phyloP scores from a whole-genome alignment of 2,329 filamentous ascomycete genomes.

The Aureobasidium pullulans region DNA sequence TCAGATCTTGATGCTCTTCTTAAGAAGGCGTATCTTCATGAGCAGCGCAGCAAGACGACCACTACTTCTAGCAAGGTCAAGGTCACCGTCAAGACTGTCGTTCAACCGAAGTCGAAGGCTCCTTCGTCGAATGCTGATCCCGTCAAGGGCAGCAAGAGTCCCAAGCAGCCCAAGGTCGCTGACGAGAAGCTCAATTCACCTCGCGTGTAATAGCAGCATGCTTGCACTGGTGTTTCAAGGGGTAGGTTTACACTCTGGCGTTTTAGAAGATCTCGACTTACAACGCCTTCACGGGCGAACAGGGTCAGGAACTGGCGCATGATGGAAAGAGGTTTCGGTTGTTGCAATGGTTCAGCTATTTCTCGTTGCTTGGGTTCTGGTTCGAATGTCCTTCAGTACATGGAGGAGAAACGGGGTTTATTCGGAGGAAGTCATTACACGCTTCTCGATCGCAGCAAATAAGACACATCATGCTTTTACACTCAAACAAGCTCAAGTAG shows the following conservation, averaged over 20 bases:
- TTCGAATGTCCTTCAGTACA: not conserved
- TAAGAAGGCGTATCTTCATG: not conserved
- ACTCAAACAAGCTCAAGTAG: not conserved
- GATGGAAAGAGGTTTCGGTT: not conserved
- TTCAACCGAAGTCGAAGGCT: not conserved
- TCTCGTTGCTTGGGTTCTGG: not conserved
- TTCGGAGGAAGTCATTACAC: not conserved
- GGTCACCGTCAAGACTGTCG: not conserved
- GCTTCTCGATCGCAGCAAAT: not conserved
- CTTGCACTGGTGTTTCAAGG: not conserved
- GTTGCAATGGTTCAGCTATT: not conserved
- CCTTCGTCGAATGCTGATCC: not conserved
- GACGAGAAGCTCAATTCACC: not conserved
- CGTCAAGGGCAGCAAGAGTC: not conserved
- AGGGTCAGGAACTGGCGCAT: not conserved
- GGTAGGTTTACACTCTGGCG: constrained; percentile 1
- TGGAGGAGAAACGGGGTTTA: not conserved
- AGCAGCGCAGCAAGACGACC: not conserved
- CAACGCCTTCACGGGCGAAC: not conserved
- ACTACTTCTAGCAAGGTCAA: not conserved
- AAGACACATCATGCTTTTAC: not conserved
- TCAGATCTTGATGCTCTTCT: not conserved
- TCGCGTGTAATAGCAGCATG: not conserved
- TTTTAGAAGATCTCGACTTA: constrained; percentile 1
- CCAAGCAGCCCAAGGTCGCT: not conserved